Base-by-base conservation (phyloP, 768 basidiomycete genomes). In the Kwoniella dejecticola region DNA sequence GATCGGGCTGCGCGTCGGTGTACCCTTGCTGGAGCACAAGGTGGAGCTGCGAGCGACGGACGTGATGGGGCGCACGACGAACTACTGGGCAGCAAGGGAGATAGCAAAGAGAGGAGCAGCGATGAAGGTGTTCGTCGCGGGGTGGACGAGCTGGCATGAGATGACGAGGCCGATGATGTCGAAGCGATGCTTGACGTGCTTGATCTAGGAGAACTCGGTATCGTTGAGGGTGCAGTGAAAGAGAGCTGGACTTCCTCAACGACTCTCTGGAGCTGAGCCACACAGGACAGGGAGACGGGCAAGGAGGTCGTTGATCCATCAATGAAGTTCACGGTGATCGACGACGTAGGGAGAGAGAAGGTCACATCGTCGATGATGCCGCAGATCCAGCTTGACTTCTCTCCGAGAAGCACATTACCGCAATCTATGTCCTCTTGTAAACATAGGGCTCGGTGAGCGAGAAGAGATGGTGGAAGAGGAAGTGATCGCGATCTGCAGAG, bases 321-420 rank as follows among this genome's bases (percentile, higher is more conserved):
- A 58, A 76, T 70, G 41, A 76, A 64, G 57, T 76, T 64, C 44
- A 77, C 65, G 11, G 63, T 62, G 59, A 78, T 69, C 21, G 60
- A 23, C 1, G 64, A 48, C 0, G 63, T 24, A n/a, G 70, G 60
- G 2, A 78, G 62, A 17, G 70, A 68, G 58, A 80, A 80, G 19
- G 79, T 79, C 56, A 79, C 79, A 57, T 80, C 78, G 64, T 78
- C 69, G 48, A 80, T 66, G 57, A 76, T 67, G 49, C 77, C 77
- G 21, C 58, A 46, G 52, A 80, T 76, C 79, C 79, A 80, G 26
- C 67, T 71, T 13, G 78, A 75, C 54, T 76, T 74, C 50, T 80
- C 79, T 19, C 78, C 79, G 4, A 78, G 63, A 3, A 80, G 67
- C 3, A 75, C 66, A 55, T 79, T 78, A 1, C 67, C 50, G 62